phyloP scores from a whole-genome alignment of 345 rosid species.

The Camelina hispida region DNA sequence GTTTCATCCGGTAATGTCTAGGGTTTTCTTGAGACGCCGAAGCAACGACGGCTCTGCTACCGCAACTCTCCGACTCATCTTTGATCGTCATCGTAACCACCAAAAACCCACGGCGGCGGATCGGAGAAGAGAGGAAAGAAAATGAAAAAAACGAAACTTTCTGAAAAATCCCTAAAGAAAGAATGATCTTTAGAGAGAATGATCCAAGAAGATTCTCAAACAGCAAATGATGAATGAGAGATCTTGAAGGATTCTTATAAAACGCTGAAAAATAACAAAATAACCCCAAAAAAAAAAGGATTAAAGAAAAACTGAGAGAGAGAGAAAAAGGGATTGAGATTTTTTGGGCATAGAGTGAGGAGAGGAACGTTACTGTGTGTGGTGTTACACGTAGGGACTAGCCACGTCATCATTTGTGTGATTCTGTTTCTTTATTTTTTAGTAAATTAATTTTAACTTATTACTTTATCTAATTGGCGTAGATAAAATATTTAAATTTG shows the following conservation, averaged over 20 bases:
- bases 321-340: conserved; percentile 4
- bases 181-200: conserved; percentile 12
- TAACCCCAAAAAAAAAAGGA: no score
- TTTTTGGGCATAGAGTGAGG: conserved; percentile 10
- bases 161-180: not conserved
- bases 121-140: not conserved
- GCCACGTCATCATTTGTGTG: conserved; percentile 43
- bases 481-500: not conserved
- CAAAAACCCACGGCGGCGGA: conserved; percentile 14
- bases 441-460: no score
- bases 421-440: not conserved
- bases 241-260: conserved; percentile 20
- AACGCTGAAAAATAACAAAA: not conserved
- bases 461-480: no score
- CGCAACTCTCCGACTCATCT: conserved; percentile 90
- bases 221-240: conserved; percentile 5
- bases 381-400: conserved; percentile 32
- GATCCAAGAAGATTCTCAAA: conserved; percentile 22
- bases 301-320: no score
- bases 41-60: conserved; percentile 68
- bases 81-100: conserved; percentile 65
- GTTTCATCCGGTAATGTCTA: conserved; percentile 77
- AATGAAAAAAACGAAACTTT: not conserved
- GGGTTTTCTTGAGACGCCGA: conserved; percentile 64
- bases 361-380: conserved; percentile 37